Percentiles rank a stretch among this genome's conserved stretches.
phyloP scores from a whole-genome alignment of 2,329 filamentous ascomycete genomes.

The Fusarium sp. region DNA sequence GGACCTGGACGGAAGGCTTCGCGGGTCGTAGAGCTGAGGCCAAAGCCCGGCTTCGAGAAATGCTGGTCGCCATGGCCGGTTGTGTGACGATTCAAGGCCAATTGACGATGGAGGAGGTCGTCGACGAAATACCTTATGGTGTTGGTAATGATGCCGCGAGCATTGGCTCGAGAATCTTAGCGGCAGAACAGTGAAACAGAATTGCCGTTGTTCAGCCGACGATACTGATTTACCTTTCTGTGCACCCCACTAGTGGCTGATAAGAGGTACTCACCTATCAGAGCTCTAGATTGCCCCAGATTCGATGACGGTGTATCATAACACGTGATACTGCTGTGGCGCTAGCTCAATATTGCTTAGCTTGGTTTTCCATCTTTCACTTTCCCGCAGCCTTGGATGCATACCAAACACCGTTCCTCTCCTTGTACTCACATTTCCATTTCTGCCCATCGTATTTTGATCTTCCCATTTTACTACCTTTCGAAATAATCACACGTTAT shows the following conservation, averaged over 20 bases:
- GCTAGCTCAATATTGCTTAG: conserved; percentile 44
- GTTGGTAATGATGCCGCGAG: conserved; percentile 50
- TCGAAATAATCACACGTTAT: conserved; percentile 40
- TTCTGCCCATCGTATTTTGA: conserved; percentile 36
- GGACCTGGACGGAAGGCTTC: conserved; percentile 58
- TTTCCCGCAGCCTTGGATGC: conserved; percentile 47
- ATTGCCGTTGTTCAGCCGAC: conserved; percentile 50
- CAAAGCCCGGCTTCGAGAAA: conserved; percentile 67
- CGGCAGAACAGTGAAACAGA: conserved; percentile 28
- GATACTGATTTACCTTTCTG: conserved; percentile 38
- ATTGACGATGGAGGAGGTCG: conserved; percentile 55
- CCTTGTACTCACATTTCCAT: conserved; percentile 42
- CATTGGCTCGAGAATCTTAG: conserved; percentile 46
- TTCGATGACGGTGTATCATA: conserved; percentile 10
- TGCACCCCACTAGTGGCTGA: not conserved
- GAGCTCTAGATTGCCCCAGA: not conserved
- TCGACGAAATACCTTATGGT: conserved; percentile 45
- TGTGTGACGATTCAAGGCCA: conserved; percentile 54
- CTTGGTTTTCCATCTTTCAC: conserved; percentile 46
- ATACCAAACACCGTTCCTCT: conserved; percentile 45
- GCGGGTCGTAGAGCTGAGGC: conserved; percentile 67
- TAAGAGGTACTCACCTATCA: conserved; percentile 37
- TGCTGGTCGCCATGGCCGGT: conserved; percentile 69
- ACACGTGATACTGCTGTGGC: conserved; percentile 41
- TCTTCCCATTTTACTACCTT: conserved; percentile 34